Percentiles rank a stretch among this genome's conserved stretches.
Conservation (phyloP, 1,139 yeast genomes). For the Blastobotrys aristatus region DNA sequence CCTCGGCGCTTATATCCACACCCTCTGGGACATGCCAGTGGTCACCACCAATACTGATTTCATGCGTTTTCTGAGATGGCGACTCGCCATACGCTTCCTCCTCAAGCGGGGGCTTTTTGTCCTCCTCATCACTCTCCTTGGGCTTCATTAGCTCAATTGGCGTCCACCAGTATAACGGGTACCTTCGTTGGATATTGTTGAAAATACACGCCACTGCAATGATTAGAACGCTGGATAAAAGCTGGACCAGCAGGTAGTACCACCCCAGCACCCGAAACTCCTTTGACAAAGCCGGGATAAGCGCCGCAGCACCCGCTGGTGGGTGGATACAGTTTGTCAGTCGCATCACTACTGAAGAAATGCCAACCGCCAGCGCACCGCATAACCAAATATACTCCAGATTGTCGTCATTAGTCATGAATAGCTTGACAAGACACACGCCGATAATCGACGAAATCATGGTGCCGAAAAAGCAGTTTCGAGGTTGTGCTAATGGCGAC, state of each 20-base stretch:
- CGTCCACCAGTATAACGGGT: slow-evolving; percentile 66
- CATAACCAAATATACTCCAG: slow-evolving; percentile 51
- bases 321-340: slow-evolving; percentile 60
- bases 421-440: slow-evolving; percentile 51
- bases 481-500: slow-evolving; percentile 64
- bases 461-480: slow-evolving; percentile 56
- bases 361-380: slow-evolving; percentile 57
- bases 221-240: slow-evolving; percentile 49
- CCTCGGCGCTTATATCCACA: slow-evolving; percentile 9
- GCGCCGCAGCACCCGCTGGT: slow-evolving; percentile 70
- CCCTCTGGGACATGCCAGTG: slow-evolving; percentile 10
- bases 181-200: slow-evolving; percentile 51
- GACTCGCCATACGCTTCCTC: not conserved
- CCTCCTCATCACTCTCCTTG: not conserved
- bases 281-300: slow-evolving; percentile 52
- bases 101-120: not conserved
- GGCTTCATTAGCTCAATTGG: slow-evolving; percentile 28
- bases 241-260: slow-evolving; percentile 61
- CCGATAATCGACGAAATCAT: slow-evolving; percentile 52
- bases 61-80: no score
- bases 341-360: slow-evolving; percentile 55
- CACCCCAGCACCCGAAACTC: slow-evolving; percentile 51
- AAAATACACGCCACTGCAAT: slow-evolving; percentile 50
- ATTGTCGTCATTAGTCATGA: slow-evolving; percentile 31
- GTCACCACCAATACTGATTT: not conserved